A percentile compares a stretch with the other conserved stretches of the same genome.
Conservation (phyloP, 192 early-diverging fungal genomes). For the Spinellus fusiger region DNA sequence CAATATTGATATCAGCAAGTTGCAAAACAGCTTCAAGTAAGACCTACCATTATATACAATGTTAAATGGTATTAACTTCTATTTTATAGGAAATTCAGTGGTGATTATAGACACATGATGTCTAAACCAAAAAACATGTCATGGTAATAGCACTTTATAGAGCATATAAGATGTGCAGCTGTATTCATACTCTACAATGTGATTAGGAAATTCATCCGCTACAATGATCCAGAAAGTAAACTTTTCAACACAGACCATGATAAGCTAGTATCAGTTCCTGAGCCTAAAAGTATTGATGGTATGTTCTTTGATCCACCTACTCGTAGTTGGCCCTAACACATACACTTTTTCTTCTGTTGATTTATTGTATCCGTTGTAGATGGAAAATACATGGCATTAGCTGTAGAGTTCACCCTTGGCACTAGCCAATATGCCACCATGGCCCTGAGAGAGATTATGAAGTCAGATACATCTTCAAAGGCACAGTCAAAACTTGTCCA, state of each 20-base stretch:
- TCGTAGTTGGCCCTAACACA: neutral
- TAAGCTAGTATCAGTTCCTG: conserved; percentile 41
- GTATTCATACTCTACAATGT: neutral
- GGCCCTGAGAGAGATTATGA: conserved; percentile 87
- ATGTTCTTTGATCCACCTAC: neutral
- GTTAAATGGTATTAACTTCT: neutral
- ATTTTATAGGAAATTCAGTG: conserved; percentile 33
- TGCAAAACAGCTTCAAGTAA: conserved; percentile 5
- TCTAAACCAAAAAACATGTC: conserved; percentile 52
- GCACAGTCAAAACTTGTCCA: conserved; percentile 7
- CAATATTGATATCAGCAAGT: conserved; percentile 6
- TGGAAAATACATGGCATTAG: conserved; percentile 67
- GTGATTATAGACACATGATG: conserved; percentile 62
- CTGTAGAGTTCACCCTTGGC: conserved; percentile 70
- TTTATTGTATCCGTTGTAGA: conserved; percentile 23
- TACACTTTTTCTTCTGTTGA: neutral
- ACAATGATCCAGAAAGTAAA: conserved; percentile 53
- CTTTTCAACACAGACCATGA: conserved; percentile 63
- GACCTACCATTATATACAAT: neutral
- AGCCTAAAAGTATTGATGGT: conserved; percentile 22
- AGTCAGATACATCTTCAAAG: conserved; percentile 14
- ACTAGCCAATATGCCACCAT: conserved; percentile 95
- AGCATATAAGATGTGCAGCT: too few relatives aligned
- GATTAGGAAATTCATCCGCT: conserved; percentile 53
- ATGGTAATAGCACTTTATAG: conserved; percentile 26